Base-by-base conservation (phyloP, 208 protist species). In the Trichomonas gallinae region DNA sequence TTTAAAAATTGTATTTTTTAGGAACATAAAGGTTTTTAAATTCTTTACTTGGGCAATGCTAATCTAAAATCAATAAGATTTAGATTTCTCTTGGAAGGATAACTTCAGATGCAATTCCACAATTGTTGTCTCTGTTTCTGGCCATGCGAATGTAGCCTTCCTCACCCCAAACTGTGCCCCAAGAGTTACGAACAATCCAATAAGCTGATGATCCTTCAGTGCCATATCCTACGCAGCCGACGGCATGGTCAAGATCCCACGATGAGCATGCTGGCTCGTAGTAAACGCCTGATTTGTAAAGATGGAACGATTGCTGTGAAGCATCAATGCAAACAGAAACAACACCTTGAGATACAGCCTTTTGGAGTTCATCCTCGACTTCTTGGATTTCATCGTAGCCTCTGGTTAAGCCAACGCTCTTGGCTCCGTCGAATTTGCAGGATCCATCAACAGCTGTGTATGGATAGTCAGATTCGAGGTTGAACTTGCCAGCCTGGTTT, bases 111-210 rank as follows among this genome's bases (percentile, higher is more conserved):
- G 63, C 63, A 82, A 82, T 21, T n/a, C 63, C 63, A 21, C 63
- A 82, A 8, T 82, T 21, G 63, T 82, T 82, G 10, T 82, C 3
- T 21, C 31, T 82, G 63, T 82, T 26, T 8, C 21, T 21, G 63
- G 31, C 31, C 97, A 97, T 97, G 13, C 13, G 23, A 34, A 97
- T 44, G 58, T 97, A 97, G 11, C 96, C 97, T 34, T 96, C 17
- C 23, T 97, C 97, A 44, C 97, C 97, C 97, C 97, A 97, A 13
- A 45, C 97, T 26, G 88, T 44, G 36, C 97, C 97, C 97, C 97
- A 97, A 21, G 96, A 97, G 97, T 97, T 97, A 89, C 97, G 97
- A 46, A 97, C 96, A 11, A 97, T 97, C 49, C 83, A 97, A 34
- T 97, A 97, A 34, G 96, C 51, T 21, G 11, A 17, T 8, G 88